Conservation (phyloP, 257 asterid species). For the Mitragyna speciosa region DNA sequence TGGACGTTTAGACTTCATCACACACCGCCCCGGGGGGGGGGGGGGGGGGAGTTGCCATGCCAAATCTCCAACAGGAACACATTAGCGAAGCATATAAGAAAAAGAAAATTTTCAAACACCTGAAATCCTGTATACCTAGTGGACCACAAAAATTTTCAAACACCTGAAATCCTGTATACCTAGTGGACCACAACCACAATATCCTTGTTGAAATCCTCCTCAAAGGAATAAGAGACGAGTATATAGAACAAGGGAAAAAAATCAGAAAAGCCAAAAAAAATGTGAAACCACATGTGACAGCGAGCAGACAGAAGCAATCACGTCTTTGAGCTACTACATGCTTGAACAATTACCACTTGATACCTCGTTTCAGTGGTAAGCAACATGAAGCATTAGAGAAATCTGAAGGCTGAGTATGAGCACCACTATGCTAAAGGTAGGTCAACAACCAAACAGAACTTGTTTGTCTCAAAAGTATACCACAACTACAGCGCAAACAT, state of each 20-base stretch:
- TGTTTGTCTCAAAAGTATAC: neutral
- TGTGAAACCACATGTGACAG: neutral
- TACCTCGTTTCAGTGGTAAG: neutral
- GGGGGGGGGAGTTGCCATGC: neutral
- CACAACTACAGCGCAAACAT: neutral
- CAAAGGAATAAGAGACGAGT: neutral
- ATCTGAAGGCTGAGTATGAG: neutral
- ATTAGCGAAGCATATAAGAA: neutral
- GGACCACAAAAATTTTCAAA: neutral
- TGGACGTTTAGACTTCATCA: neutral
- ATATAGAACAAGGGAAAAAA: neutral
- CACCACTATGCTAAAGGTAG: neutral
- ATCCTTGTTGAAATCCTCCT: no score
- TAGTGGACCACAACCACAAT: no score
- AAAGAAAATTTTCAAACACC: neutral
- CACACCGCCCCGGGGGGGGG: no score
- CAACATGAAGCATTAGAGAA: neutral
- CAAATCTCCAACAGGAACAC: neutral
- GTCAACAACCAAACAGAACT: constrained; percentile 1
- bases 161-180: neutral
- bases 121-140: neutral
- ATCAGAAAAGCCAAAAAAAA: neutral
- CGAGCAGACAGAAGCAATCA: neutral
- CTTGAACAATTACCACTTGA: neutral
- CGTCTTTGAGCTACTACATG: neutral